Conservation (phyloP, 2,329 filamentous ascomycete species). For the Monosporascus ibericus region DNA sequence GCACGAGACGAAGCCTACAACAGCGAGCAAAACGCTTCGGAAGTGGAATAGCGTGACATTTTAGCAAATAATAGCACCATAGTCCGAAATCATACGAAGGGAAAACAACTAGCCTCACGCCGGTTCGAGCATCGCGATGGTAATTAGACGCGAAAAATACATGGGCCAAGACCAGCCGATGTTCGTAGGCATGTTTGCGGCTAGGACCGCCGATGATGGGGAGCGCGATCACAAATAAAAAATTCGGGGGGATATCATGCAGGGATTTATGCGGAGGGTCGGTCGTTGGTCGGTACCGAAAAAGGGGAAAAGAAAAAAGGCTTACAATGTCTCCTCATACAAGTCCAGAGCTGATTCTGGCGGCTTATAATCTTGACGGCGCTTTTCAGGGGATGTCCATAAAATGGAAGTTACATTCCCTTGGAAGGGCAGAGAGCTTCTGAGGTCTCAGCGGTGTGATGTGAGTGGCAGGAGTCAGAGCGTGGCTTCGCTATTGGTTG, state of each 20-base stretch:
- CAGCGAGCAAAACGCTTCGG: too few species aligned
- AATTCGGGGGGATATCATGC: neutral
- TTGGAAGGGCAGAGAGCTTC: too few species aligned
- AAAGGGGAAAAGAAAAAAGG: neutral
- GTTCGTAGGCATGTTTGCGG: neutral
- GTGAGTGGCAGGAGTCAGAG: neutral
- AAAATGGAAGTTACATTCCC: too few species aligned
- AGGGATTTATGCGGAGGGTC: neutral
- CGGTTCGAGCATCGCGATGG: neutral
- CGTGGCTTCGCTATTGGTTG: neutral
- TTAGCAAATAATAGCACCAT: neutral
- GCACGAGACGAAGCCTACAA: too few species aligned
- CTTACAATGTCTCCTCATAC: neutral
- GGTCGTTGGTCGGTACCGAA: neutral
- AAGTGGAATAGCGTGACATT: neutral
- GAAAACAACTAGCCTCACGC: neutral
- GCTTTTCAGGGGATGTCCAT: too few species aligned
- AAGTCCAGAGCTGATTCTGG: too few species aligned
- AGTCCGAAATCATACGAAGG: neutral
- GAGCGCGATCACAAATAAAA: neutral
- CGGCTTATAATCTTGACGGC: too few species aligned
- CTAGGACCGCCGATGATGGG: neutral
- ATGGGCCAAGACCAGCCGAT: neutral
- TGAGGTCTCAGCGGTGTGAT: too few species aligned
- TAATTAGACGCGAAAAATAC: neutral